phyloP scores from a whole-genome alignment of 2,329 filamentous ascomycete species.

The Fusarium clavum region DNA sequence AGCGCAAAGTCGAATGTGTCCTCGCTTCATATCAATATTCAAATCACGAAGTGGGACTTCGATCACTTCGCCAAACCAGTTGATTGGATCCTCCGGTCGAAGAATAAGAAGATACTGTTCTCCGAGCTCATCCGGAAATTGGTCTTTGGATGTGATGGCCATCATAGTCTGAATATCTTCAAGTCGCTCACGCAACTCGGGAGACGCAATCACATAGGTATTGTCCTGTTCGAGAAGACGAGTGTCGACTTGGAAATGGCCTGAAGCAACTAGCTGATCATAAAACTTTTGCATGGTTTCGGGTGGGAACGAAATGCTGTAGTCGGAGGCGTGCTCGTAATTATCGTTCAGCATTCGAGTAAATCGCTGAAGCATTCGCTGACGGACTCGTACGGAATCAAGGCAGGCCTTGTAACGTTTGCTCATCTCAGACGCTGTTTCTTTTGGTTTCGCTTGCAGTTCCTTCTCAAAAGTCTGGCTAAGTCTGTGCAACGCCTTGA shows the following conservation, averaged over 20 bases:
- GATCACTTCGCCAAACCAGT: constrained; percentile 85
- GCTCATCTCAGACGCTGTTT: constrained; percentile 89
- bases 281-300: constrained; percentile 81
- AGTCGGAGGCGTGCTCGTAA: constrained; percentile 97
- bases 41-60: constrained; percentile 79
- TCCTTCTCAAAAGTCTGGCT: constrained; percentile 94
- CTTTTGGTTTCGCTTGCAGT: constrained; percentile 83
- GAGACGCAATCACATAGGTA: constrained; percentile 86
- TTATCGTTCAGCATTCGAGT: constrained; percentile 89
- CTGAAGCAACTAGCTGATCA: constrained; percentile 81
- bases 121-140: constrained; percentile 74
- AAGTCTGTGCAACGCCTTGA: constrained; percentile 88
- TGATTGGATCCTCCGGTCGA: constrained; percentile 79
- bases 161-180: constrained; percentile 89
- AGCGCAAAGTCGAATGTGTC: constrained; percentile 88
- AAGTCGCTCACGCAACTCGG: constrained; percentile 77
- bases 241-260: constrained; percentile 88
- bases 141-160: constrained; percentile 71
- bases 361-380: constrained; percentile 96
- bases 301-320: constrained; percentile 79
- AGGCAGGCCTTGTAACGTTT: constrained; percentile 96
- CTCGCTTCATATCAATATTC: constrained; percentile 85
- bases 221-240: constrained; percentile 77
- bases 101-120: constrained; percentile 86
- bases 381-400: constrained; percentile 94